A percentile compares a stretch with the other conserved stretches of the same genome.
Evolutionary conservation across 2,329 filamentous ascomycete genomes (phyloP).

Genomic region (Verticillium nonalfalfae): DNA sequence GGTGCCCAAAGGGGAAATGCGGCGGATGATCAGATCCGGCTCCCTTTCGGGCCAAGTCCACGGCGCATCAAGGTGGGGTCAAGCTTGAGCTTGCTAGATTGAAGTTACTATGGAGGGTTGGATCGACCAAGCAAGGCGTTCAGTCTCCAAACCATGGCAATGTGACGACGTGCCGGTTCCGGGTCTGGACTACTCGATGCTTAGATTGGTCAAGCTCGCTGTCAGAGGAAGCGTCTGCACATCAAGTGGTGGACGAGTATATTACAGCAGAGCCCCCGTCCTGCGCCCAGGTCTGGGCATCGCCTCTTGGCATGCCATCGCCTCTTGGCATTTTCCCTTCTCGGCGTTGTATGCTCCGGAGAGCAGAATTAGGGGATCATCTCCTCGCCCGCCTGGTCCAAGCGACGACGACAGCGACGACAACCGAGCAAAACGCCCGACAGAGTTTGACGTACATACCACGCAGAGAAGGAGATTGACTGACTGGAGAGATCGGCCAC

Average conservation of each 20-base stretch:
- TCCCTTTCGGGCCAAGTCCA: background rate
- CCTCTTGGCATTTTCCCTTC: background rate
- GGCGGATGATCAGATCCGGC: constrained; percentile 1
- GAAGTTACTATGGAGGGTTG: background rate
- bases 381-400: background rate
- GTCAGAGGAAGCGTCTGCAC: background rate
- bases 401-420: background rate
- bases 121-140: background rate
- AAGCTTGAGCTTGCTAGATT: background rate
- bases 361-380: background rate
- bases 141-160: background rate
- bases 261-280: background rate
- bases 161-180: background rate
- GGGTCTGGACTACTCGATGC: background rate
- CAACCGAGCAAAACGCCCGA: background rate
- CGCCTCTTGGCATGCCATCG: background rate
- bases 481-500: background rate
- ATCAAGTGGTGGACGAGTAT: background rate
- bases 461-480: too few species aligned
- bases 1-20: constrained; percentile 1
- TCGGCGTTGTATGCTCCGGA: constrained; percentile 1
- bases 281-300: constrained; percentile 1
- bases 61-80: background rate
- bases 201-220: background rate
- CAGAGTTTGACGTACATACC: too few species aligned